phyloP scores from a whole-genome alignment of 192 early-diverging fungal species.

The Geranomyces variabilis region DNA sequence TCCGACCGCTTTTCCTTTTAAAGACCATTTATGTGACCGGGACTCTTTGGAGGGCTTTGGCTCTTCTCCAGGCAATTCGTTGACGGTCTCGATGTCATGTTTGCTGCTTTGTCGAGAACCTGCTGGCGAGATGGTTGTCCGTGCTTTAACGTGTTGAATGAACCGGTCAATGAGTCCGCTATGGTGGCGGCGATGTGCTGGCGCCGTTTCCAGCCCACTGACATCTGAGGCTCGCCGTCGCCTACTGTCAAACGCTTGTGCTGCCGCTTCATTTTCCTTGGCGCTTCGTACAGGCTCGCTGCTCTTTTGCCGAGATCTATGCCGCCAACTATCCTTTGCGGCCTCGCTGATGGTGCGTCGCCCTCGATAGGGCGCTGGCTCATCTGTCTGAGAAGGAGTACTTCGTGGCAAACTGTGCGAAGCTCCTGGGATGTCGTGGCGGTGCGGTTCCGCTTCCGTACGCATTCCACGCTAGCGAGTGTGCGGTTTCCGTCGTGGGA shows the following conservation, averaged over 20 bases:
- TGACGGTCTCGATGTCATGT: not conserved
- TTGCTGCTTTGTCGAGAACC: conserved; percentile 7
- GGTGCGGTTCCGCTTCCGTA: no score
- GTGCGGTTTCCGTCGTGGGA: no score
- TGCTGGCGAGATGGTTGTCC: conserved; percentile 11
- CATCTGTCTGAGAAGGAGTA: no score
- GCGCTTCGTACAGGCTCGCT: conserved; percentile 8
- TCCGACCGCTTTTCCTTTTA: not conserved
- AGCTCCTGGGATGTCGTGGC: no score
- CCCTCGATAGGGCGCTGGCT: no score
- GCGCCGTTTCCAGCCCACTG: not conserved
- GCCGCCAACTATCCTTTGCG: conserved; percentile 15
- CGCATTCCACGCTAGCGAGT: no score
- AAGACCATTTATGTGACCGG: conserved; percentile 11
- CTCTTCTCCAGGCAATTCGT: not conserved
- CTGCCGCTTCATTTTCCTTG: not conserved
- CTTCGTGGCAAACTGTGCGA: no score
- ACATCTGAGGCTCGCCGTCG: conserved; percentile 18
- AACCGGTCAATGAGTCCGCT: conserved; percentile 30
- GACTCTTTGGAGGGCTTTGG: not conserved
- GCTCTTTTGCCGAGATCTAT: conserved; percentile 25
- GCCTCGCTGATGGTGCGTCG: not conserved
- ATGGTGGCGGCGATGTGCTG: not conserved
- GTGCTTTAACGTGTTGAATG: conserved; percentile 24
- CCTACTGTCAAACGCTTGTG: not conserved